Base-by-base conservation (phyloP, 2,329 filamentous ascomycete genomes). In the Ophiostoma quercus region DNA sequence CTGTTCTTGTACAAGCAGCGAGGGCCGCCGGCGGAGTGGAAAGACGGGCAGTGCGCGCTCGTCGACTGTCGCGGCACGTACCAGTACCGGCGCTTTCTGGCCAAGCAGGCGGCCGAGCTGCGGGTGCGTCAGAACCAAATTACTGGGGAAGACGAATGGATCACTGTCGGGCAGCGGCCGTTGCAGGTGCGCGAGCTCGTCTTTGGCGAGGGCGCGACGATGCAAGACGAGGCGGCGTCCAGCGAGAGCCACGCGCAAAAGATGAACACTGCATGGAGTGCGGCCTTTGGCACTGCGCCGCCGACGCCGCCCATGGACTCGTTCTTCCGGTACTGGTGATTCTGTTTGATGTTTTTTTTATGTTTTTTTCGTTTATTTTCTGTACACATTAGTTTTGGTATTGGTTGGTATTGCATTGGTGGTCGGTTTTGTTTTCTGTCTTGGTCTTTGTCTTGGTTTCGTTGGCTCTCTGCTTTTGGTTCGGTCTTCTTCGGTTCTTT, bases 1-100 rank as follows among this genome's bases (percentile, higher is more conserved):
- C 62, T 73, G 4, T 70, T 72, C 19, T 22, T 71, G 37, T 71
- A 72, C 51, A 22, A 54, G 43, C 57, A 68, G 65, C 34, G 34
- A 19, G 14, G 16, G 25, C 72, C 72, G 6, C 72, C 72, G 1
- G 43, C 60, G 0, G 32, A 2, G 5, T 73, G 71, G 70, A 43
- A 22, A 4, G 67, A 70, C 34, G 72, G 72, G n/a, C 62, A 67
- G 41, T 71, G 70, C 25, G 34, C 19, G 3, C 66, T 73, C 7
- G 68, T 70, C 68, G 72, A 71, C 60, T 73, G 72, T 51, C 51
- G 62, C 25, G 67, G 65, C 43, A 70, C 70, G 32, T 71, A 70
- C 66, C 62, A 66, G 2, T 71, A 67, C 67, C 72, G 69, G 8
- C 69, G 68, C 43, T 73, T 69, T 67, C 69, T 71, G 41, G 69